A percentile compares a stretch with the other conserved stretches of the same genome.
phyloP scores from a whole-genome alignment of 2,329 filamentous ascomycete species.

The Ascochyta viciae-villosae region DNA sequence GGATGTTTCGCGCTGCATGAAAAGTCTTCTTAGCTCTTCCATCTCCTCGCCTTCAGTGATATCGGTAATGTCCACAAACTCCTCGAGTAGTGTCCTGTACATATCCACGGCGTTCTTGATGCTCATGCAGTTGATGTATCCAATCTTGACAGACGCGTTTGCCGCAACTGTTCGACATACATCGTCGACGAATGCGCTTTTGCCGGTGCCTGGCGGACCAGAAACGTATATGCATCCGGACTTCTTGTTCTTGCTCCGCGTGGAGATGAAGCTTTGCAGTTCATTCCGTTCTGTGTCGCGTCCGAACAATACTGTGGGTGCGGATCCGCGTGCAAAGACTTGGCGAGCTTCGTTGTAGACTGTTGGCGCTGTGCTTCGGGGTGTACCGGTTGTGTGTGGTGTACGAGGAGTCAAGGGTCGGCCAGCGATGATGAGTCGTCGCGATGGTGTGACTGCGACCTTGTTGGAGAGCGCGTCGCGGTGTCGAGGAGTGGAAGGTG shows the following conservation, averaged over 20 bases:
- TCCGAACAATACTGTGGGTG: slow-evolving; percentile 77
- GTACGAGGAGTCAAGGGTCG: slow-evolving; percentile 80
- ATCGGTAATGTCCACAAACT: slow-evolving; percentile 67
- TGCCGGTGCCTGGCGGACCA: slow-evolving; percentile 93
- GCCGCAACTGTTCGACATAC: slow-evolving; percentile 69
- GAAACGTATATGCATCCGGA: slow-evolving; percentile 93
- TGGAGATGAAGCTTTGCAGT: slow-evolving; percentile 72
- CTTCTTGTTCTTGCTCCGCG: slow-evolving; percentile 64
- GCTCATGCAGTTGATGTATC: slow-evolving; percentile 96
- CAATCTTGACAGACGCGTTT: slow-evolving; percentile 65
- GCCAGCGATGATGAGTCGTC: slow-evolving; percentile 79
- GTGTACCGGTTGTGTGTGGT: slow-evolving; percentile 75
- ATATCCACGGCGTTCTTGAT: slow-evolving; percentile 88
- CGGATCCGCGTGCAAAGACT: slow-evolving; percentile 80
- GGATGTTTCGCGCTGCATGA: slow-evolving; percentile 66
- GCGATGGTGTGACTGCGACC: slow-evolving; percentile 79
- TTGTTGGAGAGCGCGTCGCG: slow-evolving; percentile 76
- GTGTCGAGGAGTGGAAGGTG: slow-evolving; percentile 77
- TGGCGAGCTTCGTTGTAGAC: slow-evolving; percentile 89
- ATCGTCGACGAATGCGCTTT: slow-evolving; percentile 90
- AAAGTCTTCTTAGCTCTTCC: slow-evolving; percentile 72
- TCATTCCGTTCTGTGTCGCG: slow-evolving; percentile 73
- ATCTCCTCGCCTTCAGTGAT: slow-evolving; percentile 71
- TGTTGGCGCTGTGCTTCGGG: slow-evolving; percentile 69
- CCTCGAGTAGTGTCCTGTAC: slow-evolving; percentile 77